Percentiles rank a stretch among this genome's conserved stretches.
These are phyloP conservation scores for Thielaviopsis musarum DNA, from an alignment of 2,329 filamentous ascomycete species.

Conservation along the genomic window DNA sequence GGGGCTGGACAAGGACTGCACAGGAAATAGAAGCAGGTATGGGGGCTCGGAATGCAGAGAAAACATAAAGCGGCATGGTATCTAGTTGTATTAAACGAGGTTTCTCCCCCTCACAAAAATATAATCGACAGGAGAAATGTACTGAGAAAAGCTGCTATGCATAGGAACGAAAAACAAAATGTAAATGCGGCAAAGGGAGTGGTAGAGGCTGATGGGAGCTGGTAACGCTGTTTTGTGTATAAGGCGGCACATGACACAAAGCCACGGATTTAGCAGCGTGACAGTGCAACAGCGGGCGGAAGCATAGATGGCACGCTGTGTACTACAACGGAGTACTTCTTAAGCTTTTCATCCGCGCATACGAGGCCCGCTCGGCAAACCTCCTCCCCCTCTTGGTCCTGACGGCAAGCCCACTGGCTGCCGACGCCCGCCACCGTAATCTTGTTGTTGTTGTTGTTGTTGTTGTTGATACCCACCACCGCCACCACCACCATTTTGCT, in stretches of 20 bases:
- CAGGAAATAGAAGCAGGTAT: too few species aligned
- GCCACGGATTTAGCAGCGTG: too few species aligned
- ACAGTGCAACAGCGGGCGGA: too few species aligned
- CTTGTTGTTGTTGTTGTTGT: constrained; percentile 7
- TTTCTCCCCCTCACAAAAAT: neutral
- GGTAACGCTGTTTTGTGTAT: too few species aligned
- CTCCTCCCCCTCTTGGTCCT: constrained; percentile 19
- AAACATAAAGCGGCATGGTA: neutral
- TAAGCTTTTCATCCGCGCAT: constrained; percentile 22
- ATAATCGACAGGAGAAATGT: neutral
- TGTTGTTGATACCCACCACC: constrained; percentile 16
- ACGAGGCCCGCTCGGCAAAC: constrained; percentile 19
- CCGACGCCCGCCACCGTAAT: constrained; percentile 2
- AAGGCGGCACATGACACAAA: too few species aligned
- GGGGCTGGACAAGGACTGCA: too few species aligned
- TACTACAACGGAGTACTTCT: neutral
- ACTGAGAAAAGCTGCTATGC: neutral
- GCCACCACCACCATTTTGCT: constrained; percentile 19
- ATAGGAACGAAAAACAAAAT: neutral
- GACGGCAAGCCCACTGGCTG: constrained; percentile 21
- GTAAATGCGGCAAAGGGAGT: neutral
- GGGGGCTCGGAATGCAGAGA: neutral
- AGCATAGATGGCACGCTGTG: too few species aligned
- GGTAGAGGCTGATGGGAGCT: neutral
- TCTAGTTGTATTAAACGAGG: neutral